These are phyloP conservation scores for Centrapalus pauciflorus DNA, from an alignment of 129 eudicot genomes.

Conservation along the genomic window DNA sequence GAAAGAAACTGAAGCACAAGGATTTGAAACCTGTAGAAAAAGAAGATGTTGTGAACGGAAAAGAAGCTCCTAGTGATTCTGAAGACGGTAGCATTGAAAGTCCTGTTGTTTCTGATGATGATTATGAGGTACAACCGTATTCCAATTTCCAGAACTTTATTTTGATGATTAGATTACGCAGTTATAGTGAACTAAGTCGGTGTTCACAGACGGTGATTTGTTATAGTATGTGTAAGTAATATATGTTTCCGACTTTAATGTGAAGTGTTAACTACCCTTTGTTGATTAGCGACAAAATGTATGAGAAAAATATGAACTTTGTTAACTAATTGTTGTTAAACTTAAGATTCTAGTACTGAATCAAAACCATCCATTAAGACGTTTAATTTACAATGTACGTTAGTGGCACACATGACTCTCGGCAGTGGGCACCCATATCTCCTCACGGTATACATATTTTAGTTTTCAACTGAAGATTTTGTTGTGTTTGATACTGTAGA, in stretches of 20 bases:
- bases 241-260: too few species aligned
- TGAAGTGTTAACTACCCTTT: neutral
- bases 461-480: neutral
- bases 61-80: slow-evolving; percentile 10
- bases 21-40: slow-evolving; percentile 18
- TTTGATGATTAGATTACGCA: neutral
- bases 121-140: slow-evolving; percentile 19
- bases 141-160: neutral
- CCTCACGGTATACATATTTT: neutral
- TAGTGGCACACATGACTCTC: neutral
- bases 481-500: neutral
- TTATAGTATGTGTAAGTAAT: neutral
- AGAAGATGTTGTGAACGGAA: neutral
- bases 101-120: slow-evolving; percentile 42
- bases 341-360: neutral
- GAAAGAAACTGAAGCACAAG: slow-evolving; percentile 19
- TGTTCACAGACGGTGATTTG: neutral
- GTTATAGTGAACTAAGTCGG: neutral
- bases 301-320: neutral
- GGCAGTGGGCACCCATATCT: neutral
- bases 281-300: neutral
- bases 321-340: neutral
- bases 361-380: neutral
- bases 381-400: neutral
- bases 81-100: slow-evolving; percentile 28